Evolutionary conservation across 371 early-diverging fungal species (phyloP).

Genomic region (Mortierella sp.): DNA sequence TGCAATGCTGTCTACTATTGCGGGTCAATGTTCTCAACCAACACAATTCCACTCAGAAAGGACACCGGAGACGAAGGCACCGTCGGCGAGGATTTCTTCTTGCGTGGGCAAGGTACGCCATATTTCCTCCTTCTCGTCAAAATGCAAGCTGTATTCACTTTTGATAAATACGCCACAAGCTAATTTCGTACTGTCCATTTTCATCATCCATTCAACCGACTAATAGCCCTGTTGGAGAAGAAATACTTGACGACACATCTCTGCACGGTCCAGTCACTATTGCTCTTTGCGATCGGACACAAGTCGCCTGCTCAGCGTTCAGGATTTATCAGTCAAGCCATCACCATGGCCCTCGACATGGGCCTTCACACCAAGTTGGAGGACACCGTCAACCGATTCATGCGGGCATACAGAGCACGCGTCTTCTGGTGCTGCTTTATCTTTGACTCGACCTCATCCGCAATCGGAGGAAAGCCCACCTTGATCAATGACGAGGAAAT

Average conservation of each 20-base stretch:
- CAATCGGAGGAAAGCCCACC: conserved; percentile 48
- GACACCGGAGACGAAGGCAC: conserved; percentile 37
- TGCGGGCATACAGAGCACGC: conserved; percentile 37
- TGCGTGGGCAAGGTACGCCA: conserved; percentile 43
- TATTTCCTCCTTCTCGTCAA: neutral
- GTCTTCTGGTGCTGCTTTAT: conserved; percentile 48
- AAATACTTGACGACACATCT: conserved; percentile 49
- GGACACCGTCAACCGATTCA: conserved; percentile 13
- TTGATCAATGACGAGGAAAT: conserved; percentile 53
- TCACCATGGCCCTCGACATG: conserved; percentile 53
- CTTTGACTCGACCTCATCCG: conserved; percentile 47
- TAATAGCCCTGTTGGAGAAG: conserved; percentile 40
- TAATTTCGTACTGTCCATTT: neutral
- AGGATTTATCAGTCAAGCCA: conserved; percentile 45
- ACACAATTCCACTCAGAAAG: conserved; percentile 31
- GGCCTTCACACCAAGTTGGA: conserved; percentile 38
- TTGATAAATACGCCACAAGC: too few species aligned
- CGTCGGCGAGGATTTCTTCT: conserved; percentile 48
- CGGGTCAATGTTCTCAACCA: conserved; percentile 44
- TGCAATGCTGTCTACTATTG: conserved; percentile 54
- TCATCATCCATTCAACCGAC: neutral
- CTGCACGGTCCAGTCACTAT: conserved; percentile 46
- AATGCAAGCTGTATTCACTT: too few species aligned
- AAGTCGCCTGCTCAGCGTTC: conserved; percentile 52
- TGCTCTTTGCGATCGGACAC: conserved; percentile 50